Base-by-base conservation (phyloP, 192 early-diverging fungal genomes). In the Linnemannia exigua region DNA sequence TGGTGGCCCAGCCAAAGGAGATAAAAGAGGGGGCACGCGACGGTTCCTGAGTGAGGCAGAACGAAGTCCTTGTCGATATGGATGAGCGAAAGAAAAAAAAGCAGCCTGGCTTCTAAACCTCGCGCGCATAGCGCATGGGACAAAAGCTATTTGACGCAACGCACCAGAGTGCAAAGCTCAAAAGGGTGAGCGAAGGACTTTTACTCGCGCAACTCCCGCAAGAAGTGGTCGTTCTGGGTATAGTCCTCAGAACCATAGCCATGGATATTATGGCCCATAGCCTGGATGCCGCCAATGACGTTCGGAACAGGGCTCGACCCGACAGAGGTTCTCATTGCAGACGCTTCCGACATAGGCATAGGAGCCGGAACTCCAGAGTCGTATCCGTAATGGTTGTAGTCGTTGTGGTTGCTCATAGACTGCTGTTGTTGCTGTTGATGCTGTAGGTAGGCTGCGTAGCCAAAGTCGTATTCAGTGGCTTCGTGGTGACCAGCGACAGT, bases 151-250 rank as follows among this genome's bases (percentile, higher is more conserved):
- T n/a, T n/a, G n/a, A n/a, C n/a, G n/a, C n/a, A n/a, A n/a, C n/a
- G n/a, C 14, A 12, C n/a, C 14, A 71, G 36, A 48, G 9, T 17
- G 25, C 16, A 44, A 48, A 22, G n/a, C n/a, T n/a, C n/a, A n/a
- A 71, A 5, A 19, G 9, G 1, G 11, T 3, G 20, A 22, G 9
- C 15, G 54, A 51, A 41, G 16, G 1, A 33, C 1, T 5, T 31
- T 63, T 80, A 86, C 69, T 80, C 84, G 3, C 84, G 84, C 48
- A 86, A 46, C 44, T 86, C 84, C 19, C 79, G 67, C 70, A 86
- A 36, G 61, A 80, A 86, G 20, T 86, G 79, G 28, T 79, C 74
- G 70, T 86, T 79, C 70, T 74, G 74, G 17, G 38, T 72, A 44
- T 77, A 86, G 20, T 86, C 84, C 50, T 86, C 77, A 14, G 84